Conservation (phyloP, 108 stramenopile species). For the Stephanodiscus triporus region DNA sequence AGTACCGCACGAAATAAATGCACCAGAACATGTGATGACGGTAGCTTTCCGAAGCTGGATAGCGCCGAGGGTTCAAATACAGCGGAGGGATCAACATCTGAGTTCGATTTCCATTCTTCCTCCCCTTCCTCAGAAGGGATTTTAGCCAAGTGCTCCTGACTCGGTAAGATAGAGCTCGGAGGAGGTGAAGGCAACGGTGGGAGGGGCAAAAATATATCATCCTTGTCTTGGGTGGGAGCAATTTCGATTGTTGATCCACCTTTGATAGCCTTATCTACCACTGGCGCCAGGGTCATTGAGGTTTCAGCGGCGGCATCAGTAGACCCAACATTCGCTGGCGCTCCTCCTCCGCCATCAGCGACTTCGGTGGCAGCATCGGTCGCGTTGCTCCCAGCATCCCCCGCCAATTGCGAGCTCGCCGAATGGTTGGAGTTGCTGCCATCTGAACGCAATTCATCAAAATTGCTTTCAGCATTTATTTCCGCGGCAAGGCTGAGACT, state of each 20-base stretch:
- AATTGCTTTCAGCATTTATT: conserved; percentile 17
- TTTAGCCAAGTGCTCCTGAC: conserved; percentile 1
- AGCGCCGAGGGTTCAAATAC: conserved; percentile 68
- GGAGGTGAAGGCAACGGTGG: conserved; percentile 42
- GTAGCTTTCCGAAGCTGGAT: conserved; percentile 65
- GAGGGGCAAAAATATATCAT: conserved; percentile 5
- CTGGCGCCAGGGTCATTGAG: conserved; percentile 5
- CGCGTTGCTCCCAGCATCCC: conserved; percentile 9
- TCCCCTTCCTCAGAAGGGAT: not conserved
- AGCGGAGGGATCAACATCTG: conserved; percentile 25
- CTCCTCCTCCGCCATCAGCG: not conserved
- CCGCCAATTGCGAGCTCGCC: conserved; percentile 27
- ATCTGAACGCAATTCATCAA: conserved; percentile 34
- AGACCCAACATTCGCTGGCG: not conserved
- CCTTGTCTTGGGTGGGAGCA: not conserved
- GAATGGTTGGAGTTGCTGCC: conserved; percentile 12
- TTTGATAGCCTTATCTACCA: not conserved
- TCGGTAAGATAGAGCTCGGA: conserved; percentile 31
- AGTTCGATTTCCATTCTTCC: conserved; percentile 12
- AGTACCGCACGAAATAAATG: conserved; percentile 57
- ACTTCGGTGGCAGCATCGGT: conserved; percentile 19
- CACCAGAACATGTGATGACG: conserved; percentile 65
- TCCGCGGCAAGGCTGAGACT: conserved; percentile 39
- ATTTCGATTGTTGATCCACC: not conserved
- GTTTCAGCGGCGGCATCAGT: not conserved